Base-by-base conservation (phyloP, 2,329 filamentous ascomycete species). In the Colletotrichum melonis region DNA sequence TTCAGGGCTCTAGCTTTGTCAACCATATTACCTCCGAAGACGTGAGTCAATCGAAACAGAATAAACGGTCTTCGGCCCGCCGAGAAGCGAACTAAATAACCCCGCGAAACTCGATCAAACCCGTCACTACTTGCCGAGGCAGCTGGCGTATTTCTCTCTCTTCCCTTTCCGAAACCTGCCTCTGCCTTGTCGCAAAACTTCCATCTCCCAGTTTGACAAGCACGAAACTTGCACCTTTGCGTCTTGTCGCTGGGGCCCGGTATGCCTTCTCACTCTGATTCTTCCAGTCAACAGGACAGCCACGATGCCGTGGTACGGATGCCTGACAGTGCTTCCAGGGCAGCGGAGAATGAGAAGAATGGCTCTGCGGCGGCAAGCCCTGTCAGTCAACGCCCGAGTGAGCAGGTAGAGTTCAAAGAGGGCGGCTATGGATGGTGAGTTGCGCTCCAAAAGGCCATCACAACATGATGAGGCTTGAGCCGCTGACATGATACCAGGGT, bases 371-470 rank as follows among this genome's bases (percentile, higher is more conserved):
- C 71, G 26, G n/a, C 26, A 12, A 63, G 56, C 49, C 60, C 67
- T 16, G 9, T 35, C 19, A 56, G 16, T 14, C 49, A 63, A 24
- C 60, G 46, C 9, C 16, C 71, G 49, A 65, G 56, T 42, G 62
- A 63, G 19, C 60, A 79, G 70, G 70, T 75, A 11, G 83, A 83
- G 52, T 84, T 87, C 74, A 81, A 82, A 52, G 88, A 91, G 76
- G 89, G 89, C 54, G 89, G 90, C 26, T 91, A 90, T 82, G 89
- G 90, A 73, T 92, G 90, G 89, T 86, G 57, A 72, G 83, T 78
- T 22, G 38, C 7, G 16, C 57, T n/a, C 6, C 26, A 24, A 3
- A 35, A 30, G 42, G 30, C 52, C 32, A 32, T 30, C 32, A 42
- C 8, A 9, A 54, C 6, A 14, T 19, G 1, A n/a, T 4, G 11